Evolutionary conservation across 495 filamentous ascomycete genomes (phyloP).

Genomic region (Penicillium subrubescens): DNA sequence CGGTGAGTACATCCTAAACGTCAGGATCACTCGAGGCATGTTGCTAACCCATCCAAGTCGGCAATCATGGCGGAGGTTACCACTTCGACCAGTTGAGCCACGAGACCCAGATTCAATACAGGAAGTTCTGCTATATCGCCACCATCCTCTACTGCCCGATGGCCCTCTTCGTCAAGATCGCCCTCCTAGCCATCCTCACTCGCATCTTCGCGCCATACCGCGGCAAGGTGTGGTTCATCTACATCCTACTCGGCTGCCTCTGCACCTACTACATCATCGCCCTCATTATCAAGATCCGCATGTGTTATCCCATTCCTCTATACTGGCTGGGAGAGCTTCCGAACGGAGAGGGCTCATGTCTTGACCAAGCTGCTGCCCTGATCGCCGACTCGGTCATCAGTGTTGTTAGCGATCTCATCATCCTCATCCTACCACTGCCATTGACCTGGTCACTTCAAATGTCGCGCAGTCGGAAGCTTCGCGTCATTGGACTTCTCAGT

Average conservation of each 20-base stretch:
- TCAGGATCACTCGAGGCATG: no score
- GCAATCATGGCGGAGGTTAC: conserved; percentile 42
- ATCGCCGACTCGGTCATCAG: conserved; percentile 53
- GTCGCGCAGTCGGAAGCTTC: conserved; percentile 46
- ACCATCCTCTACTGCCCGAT: conserved; percentile 53
- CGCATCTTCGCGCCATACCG: conserved; percentile 50
- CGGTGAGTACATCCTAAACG: conserved; percentile 13
- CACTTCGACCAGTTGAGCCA: conserved; percentile 30
- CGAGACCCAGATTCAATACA: conserved; percentile 27
- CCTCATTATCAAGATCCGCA: conserved; percentile 30
- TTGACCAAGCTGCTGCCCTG: conserved; percentile 45
- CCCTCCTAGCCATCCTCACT: conserved; percentile 49
- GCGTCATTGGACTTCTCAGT: conserved; percentile 46
- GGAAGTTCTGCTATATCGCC: conserved; percentile 45
- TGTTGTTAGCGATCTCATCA: conserved; percentile 47
- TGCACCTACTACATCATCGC: conserved; percentile 39
- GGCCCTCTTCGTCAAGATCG: conserved; percentile 48
- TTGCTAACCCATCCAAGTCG: conserved; percentile 25
- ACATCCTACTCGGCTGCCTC: conserved; percentile 46
- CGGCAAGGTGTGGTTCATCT: conserved; percentile 43
- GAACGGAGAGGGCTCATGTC: conserved; percentile 30
- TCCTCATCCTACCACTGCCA: conserved; percentile 48
- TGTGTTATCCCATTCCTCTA: conserved; percentile 24
- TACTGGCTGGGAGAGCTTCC: conserved; percentile 23
- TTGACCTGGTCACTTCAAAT: conserved; percentile 52